phyloP scores from a whole-genome alignment of 495 filamentous ascomycete genomes.

The Symbiotaphrina buchneri region DNA sequence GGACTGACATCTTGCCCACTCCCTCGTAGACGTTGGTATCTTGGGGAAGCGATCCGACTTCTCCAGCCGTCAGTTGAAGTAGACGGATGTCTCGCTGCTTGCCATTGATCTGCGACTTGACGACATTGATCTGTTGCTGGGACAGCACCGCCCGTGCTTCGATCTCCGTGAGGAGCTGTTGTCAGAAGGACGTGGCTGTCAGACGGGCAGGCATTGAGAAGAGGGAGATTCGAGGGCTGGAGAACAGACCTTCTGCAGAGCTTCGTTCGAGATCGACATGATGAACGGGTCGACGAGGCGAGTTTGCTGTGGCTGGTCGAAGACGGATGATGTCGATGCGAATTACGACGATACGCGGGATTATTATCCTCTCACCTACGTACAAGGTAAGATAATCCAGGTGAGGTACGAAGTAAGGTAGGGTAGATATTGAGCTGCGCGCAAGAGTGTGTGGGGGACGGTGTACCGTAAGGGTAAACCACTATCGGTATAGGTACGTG shows the following conservation, averaged over 20 bases:
- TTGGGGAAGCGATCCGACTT: slow-evolving; percentile 54
- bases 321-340: neutral
- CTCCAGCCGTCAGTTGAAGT: slow-evolving; percentile 67
- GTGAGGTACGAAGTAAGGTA: no score
- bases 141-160: slow-evolving; percentile 69
- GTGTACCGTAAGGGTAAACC: no score
- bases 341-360: neutral
- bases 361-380: neutral
- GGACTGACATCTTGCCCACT: slow-evolving; percentile 83
- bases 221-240: neutral
- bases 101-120: slow-evolving; percentile 60
- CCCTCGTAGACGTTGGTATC: slow-evolving; percentile 80
- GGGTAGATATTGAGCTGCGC: no score
- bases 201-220: slow-evolving; percentile 1
- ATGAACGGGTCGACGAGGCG: slow-evolving; percentile 6
- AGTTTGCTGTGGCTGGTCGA: neutral
- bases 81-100: slow-evolving; percentile 82
- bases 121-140: slow-evolving; percentile 79
- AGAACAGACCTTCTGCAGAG: slow-evolving; percentile 62
- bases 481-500: no score
- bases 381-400: neutral
- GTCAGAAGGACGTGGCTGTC: neutral
- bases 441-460: no score
- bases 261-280: slow-evolving; percentile 95
- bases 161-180: slow-evolving; percentile 79